A percentile compares a stretch with the other conserved stretches of the same genome.
These are phyloP conservation scores for Pythium rishiriense DNA, from an alignment of 352 stramenopile genomes.

Conservation along the genomic window DNA sequence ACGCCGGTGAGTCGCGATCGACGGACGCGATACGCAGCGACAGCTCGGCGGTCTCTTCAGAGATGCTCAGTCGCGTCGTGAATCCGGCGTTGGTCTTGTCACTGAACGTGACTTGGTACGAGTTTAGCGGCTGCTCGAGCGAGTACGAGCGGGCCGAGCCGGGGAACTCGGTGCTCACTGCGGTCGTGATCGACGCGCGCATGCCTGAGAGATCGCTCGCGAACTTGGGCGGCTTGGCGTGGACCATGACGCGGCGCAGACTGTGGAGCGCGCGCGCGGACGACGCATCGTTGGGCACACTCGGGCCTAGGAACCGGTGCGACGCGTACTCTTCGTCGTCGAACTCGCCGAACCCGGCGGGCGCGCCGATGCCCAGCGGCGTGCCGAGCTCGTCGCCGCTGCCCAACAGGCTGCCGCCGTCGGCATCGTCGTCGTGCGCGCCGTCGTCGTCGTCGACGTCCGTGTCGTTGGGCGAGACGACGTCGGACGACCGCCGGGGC, in stretches of 20 bases:
- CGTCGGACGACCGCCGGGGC: too few species aligned
- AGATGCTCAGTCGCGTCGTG: conserved; percentile 27
- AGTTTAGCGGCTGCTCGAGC: conserved; percentile 34
- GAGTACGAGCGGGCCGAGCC: conserved; percentile 20
- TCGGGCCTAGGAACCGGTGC: conserved; percentile 71
- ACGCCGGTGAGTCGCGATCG: conserved; percentile 52
- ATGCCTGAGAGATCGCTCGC: conserved; percentile 44
- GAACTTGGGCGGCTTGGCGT: conserved; percentile 67
- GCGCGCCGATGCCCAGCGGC: conserved; percentile 46
- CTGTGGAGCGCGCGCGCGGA: conserved; percentile 53
- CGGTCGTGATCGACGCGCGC: conserved; percentile 23
- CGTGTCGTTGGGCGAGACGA: conserved; percentile 26
- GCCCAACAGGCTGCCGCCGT: conserved; percentile 15
- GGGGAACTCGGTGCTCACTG: conserved; percentile 5
- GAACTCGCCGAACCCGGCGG: conserved; percentile 48
- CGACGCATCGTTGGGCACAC: conserved; percentile 35
- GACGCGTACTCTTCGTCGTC: conserved; percentile 42
- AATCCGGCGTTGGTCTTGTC: conserved; percentile 52
- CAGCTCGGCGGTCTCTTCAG: conserved; percentile 33
- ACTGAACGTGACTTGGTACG: conserved; percentile 67
- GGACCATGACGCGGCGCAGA: conserved; percentile 58
- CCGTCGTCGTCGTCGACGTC: conserved; percentile 29
- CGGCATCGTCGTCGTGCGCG: conserved; percentile 29
- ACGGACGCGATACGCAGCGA: conserved; percentile 56
- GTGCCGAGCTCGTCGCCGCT: conserved; percentile 56